These are phyloP conservation scores for Phytophthora tubulina DNA, from an alignment of 352 stramenopile genomes.

Conservation along the genomic window DNA sequence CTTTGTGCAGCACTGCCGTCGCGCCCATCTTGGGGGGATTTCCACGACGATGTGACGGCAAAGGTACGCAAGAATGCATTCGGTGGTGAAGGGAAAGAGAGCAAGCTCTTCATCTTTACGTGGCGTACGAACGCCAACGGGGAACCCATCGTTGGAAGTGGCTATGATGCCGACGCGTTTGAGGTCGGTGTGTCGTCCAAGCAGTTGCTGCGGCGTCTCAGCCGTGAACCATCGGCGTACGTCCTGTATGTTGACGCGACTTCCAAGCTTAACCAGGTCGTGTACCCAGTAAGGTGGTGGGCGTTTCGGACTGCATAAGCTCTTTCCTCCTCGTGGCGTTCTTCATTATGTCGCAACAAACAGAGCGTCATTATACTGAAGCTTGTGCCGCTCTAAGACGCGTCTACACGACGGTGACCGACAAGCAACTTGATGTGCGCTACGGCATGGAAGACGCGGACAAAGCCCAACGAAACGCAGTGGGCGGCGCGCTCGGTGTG, in stretches of 20 bases:
- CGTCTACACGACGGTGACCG: neutral
- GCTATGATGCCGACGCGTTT: neutral
- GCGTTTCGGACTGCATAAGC: constrained; percentile 29
- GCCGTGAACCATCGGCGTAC: neutral
- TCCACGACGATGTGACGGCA: too few species aligned
- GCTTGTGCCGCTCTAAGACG: neutral
- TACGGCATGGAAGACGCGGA: constrained; percentile 5
- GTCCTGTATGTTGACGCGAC: constrained; percentile 22
- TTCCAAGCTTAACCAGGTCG: constrained; percentile 30
- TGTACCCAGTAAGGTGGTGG: constrained; percentile 18
- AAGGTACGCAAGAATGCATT: too few species aligned
- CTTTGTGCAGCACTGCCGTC: too few species aligned
- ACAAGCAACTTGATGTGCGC: neutral
- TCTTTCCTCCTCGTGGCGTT: constrained; percentile 33
- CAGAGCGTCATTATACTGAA: constrained; percentile 6
- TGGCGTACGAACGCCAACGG: neutral
- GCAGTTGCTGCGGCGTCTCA: neutral
- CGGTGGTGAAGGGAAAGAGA: neutral
- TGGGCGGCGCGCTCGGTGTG: neutral
- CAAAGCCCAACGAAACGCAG: constrained; percentile 4
- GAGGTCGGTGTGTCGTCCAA: neutral
- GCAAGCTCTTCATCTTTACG: neutral
- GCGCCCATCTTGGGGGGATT: too few species aligned
- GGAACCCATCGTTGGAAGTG: neutral
- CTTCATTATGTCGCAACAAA: constrained; percentile 23